Percentiles rank a stretch among this genome's conserved stretches.
Conservation (phyloP, 352 stramenopile species). For the Phytophthora pini region DNA sequence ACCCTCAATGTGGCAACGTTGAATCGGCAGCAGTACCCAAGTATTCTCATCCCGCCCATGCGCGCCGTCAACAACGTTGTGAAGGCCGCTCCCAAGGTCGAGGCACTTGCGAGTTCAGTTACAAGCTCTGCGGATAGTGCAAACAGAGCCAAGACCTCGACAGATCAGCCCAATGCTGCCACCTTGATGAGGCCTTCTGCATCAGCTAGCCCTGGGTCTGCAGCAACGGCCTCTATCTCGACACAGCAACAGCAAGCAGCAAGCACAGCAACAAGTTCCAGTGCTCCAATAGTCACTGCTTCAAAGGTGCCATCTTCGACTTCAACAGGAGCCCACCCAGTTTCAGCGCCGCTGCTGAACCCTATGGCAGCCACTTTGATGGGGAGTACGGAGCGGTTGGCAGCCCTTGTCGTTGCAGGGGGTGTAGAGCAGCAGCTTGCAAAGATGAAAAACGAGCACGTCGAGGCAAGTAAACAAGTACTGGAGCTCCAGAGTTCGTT, state of each 20-base stretch:
- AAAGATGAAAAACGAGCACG: conserved; percentile 77
- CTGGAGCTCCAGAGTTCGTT: conserved; percentile 73
- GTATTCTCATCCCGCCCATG: conserved; percentile 56
- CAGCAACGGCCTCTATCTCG: neutral
- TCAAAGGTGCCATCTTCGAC: neutral
- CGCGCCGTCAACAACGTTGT: conserved; percentile 9
- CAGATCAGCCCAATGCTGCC: neutral
- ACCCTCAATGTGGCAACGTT: conserved; percentile 48
- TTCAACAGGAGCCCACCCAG: conserved; percentile 12
- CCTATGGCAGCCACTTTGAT: conserved; percentile 39
- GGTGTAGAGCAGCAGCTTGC: conserved; percentile 76
- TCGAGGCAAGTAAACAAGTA: conserved; percentile 74
- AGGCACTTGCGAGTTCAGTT: conserved; percentile 9
- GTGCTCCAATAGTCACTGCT: no score
- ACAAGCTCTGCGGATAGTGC: conserved; percentile 1
- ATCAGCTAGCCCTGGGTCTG: conserved; percentile 3
- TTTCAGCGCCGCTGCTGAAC: conserved; percentile 28
- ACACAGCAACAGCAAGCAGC: conserved; percentile 8
- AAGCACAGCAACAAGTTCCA: neutral
- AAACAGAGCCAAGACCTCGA: conserved; percentile 13
- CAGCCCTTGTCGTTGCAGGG: conserved; percentile 62
- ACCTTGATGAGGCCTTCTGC: conserved; percentile 1
- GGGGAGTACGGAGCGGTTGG: conserved; percentile 61
- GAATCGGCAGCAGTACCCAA: conserved; percentile 61
- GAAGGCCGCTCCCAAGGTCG: conserved; percentile 27